Conservation (phyloP, 2,329 filamentous ascomycete species). For the Aspergillus spinulosporus region DNA sequence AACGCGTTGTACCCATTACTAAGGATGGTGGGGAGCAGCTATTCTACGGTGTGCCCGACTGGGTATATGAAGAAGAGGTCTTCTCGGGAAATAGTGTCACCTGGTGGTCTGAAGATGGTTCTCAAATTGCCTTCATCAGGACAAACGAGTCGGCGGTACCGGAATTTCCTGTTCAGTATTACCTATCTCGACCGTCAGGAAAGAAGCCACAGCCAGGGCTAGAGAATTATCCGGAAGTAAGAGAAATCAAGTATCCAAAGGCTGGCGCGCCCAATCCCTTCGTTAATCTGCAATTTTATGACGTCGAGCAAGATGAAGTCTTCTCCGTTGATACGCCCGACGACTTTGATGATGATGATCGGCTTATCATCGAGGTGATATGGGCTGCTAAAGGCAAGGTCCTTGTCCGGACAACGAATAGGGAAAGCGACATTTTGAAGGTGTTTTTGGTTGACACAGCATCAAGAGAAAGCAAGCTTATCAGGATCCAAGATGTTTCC, state of each 20-base stretch:
- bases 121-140: slow-evolving; percentile 84
- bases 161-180: slow-evolving; percentile 91
- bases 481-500: slow-evolving; percentile 76
- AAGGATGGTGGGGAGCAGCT: slow-evolving; percentile 81
- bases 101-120: slow-evolving; percentile 92
- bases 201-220: slow-evolving; percentile 66
- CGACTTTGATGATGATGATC: slow-evolving; percentile 76
- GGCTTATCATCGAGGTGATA: slow-evolving; percentile 87
- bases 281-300: slow-evolving; percentile 86
- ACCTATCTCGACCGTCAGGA: slow-evolving; percentile 81
- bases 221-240: slow-evolving; percentile 86
- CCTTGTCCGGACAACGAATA: slow-evolving; percentile 87
- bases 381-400: slow-evolving; percentile 83
- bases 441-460: slow-evolving; percentile 81
- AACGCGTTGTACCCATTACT: slow-evolving; percentile 71
- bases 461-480: slow-evolving; percentile 70
- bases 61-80: slow-evolving; percentile 92
- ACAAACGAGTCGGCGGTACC: slow-evolving; percentile 93
- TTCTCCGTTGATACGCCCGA: slow-evolving; percentile 77
- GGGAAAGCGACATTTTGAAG: slow-evolving; percentile 87
- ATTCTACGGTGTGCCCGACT: slow-evolving; percentile 96
- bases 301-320: slow-evolving; percentile 71
- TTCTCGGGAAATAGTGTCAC: slow-evolving; percentile 77
- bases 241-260: slow-evolving; percentile 95
- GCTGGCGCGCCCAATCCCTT: slow-evolving; percentile 90